Conservation (phyloP, 2,329 filamentous ascomycete genomes). For the Penicillium sclerotigenum region DNA sequence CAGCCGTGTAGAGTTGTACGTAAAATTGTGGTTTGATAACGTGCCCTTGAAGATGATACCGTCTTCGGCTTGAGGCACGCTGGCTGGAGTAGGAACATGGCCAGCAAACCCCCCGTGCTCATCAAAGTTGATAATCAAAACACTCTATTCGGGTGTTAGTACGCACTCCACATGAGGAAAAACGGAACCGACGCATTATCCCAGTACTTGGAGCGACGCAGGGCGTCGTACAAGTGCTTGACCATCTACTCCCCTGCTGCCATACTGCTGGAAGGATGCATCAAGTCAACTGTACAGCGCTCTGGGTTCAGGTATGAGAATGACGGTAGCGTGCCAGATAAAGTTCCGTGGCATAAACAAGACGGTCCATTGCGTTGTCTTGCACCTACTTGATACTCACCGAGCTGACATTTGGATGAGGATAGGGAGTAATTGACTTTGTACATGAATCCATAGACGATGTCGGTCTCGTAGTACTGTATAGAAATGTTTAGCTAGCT, state of each 20-base stretch:
- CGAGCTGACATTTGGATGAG: background rate
- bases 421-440: constrained; percentile 15
- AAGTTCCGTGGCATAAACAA: constrained; percentile 49
- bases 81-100: constrained; percentile 39
- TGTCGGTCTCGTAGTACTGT: constrained; percentile 41
- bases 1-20: constrained; percentile 40
- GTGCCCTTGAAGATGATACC: constrained; percentile 30
- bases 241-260: constrained; percentile 40
- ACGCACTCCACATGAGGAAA: background rate
- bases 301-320: constrained; percentile 54
- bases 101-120: constrained; percentile 44
- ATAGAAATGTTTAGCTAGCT: background rate
- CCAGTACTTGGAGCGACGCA: constrained; percentile 42
- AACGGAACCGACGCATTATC: constrained; percentile 28
- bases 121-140: constrained; percentile 43
- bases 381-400: constrained; percentile 32
- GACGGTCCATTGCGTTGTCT: constrained; percentile 35
- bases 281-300: constrained; percentile 36
- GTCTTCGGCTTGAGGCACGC: constrained; percentile 36
- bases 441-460: constrained; percentile 38
- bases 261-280: constrained; percentile 42
- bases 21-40: constrained; percentile 33
- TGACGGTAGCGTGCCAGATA: constrained; percentile 64
- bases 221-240: constrained; percentile 44
- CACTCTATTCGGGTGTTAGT: constrained; percentile 14